These are phyloP conservation scores for Suillus spraguei DNA, from an alignment of 768 basidiomycete genomes.

Conservation along the genomic window DNA sequence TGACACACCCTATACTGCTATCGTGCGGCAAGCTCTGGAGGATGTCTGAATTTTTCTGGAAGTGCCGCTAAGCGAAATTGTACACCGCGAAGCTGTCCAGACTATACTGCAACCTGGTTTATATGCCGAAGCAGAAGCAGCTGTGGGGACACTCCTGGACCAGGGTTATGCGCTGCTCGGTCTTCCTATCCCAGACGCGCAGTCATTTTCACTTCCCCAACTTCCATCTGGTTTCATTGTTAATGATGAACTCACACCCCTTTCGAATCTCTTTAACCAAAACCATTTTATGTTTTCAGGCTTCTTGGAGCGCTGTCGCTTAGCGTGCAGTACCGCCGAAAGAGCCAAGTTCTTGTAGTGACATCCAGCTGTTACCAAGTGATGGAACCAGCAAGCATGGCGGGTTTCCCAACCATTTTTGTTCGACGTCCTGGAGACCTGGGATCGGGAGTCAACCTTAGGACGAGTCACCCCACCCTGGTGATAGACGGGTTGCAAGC, in stretches of 20 bases:
- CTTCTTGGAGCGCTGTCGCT: neutral
- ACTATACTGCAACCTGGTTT: too few relatives aligned
- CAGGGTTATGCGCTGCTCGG: too few relatives aligned
- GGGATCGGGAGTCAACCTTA: constrained; percentile 5
- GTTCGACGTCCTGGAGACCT: constrained; percentile 2
- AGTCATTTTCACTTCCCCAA: constrained; percentile 1
- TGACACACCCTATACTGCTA: too few relatives aligned
- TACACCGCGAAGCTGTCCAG: too few relatives aligned
- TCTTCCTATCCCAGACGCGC: too few relatives aligned
- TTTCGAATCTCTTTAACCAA: neutral
- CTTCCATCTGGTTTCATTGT: constrained; percentile 5
- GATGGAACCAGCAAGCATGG: constrained; percentile 6
- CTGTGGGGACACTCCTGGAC: too few relatives aligned
- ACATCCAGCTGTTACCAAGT: constrained; percentile 2
- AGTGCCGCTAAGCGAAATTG: too few relatives aligned
- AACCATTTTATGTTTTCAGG: neutral
- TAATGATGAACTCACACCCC: neutral
- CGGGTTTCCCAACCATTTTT: neutral
- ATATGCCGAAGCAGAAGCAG: too few relatives aligned
- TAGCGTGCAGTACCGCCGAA: neutral
- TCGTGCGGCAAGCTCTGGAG: too few relatives aligned
- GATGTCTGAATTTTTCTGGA: too few relatives aligned
- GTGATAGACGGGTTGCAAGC: neutral
- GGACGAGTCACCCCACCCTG: constrained; percentile 6
- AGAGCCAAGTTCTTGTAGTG: constrained; percentile 4